Base-by-base conservation (phyloP, 306 rosid genomes). In the Luffa aegyptiaca region DNA sequence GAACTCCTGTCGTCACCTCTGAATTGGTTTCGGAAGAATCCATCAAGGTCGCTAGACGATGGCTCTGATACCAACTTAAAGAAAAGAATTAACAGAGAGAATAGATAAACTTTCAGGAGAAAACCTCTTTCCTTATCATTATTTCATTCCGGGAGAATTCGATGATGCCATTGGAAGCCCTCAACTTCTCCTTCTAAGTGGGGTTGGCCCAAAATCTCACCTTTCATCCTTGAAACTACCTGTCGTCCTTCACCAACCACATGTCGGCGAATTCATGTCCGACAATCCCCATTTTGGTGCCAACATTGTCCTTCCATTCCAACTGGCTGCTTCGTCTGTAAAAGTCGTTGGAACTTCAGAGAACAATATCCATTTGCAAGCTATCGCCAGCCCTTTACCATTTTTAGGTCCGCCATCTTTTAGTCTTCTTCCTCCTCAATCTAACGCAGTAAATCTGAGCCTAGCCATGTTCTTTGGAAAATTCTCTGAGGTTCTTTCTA, bases 141-240 rank as follows among this genome's bases (percentile, higher is more conserved):
- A n/a, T n/a, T n/a, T n/a, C n/a, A n/a, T n/a, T n/a, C n/a, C n/a
- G n/a, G n/a, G n/a, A n/a, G n/a, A n/a, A n/a, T n/a, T n/a, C n/a
- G n/a, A n/a, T n/a, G n/a, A n/a, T n/a, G n/a, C 86, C 16, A 62
- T 82, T n/a, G 84, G 86, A 3, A 86, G 82, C n/a, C 79, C 84
- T 57, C 86, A 73, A 31, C 82, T 83, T 45, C 79, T 83, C 5
- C 83, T 80, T 3, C 81, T 77, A 3, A 80, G 84, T 46, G 86
- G 86, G 11, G 55, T 86, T 39, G 86, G 84, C n/a, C 74, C 82
- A 26, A 35, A 12, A 1, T 44, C 80, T 4, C 42, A 80, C 8
- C 80, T 80, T n/a, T 82, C 84, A 0, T 64, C 78, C 9, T 20
- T 77, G 1, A 37, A 48, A 5, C 81, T 86, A 66, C 84, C 74